These are phyloP conservation scores for Peronospora destructor DNA, from an alignment of 352 stramenopile species.

Conservation along the genomic window DNA sequence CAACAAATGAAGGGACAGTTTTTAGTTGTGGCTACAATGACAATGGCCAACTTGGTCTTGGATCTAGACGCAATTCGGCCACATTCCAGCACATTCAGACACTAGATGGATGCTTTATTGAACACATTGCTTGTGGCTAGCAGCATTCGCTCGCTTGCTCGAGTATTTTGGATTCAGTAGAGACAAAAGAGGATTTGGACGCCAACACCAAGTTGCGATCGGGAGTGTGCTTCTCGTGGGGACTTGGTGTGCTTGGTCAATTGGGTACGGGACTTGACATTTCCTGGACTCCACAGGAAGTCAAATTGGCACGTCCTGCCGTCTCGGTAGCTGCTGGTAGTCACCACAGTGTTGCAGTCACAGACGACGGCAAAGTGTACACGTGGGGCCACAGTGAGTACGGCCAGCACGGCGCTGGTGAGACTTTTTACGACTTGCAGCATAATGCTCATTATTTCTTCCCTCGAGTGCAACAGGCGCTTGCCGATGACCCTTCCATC, in stretches of 20 bases:
- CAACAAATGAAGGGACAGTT: constrained; percentile 39
- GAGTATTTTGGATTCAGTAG: constrained; percentile 3
- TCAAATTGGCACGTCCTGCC: constrained; percentile 45
- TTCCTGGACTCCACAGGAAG: constrained; percentile 52
- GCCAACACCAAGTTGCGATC: constrained; percentile 23
- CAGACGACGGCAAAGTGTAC: constrained; percentile 49
- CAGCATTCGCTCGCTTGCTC: constrained; percentile 70
- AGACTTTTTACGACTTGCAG: constrained; percentile 65
- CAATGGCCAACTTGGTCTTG: constrained; percentile 65
- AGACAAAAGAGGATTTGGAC: constrained; percentile 1
- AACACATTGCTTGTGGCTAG: constrained; percentile 66
- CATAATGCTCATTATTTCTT: constrained; percentile 71
- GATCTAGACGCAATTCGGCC: constrained; percentile 55
- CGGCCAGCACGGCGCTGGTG: constrained; percentile 64
- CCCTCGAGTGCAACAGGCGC: constrained; percentile 47
- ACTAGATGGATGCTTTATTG: constrained; percentile 45
- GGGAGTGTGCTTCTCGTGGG: constrained; percentile 68
- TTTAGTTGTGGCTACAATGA: constrained; percentile 84
- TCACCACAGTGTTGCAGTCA: constrained; percentile 70
- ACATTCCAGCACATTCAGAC: constrained; percentile 49
- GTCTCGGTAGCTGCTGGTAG: constrained; percentile 57
- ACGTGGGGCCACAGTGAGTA: constrained; percentile 82
- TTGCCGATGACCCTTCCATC: constrained; percentile 30
- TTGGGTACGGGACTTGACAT: constrained; percentile 59
- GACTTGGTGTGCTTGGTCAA: constrained; percentile 65